Evolutionary conservation across 2,329 filamentous ascomycete species (phyloP), one percentile per base, ranked within the genome.

Genomic region (Dactylellina cionopaga): DNA sequence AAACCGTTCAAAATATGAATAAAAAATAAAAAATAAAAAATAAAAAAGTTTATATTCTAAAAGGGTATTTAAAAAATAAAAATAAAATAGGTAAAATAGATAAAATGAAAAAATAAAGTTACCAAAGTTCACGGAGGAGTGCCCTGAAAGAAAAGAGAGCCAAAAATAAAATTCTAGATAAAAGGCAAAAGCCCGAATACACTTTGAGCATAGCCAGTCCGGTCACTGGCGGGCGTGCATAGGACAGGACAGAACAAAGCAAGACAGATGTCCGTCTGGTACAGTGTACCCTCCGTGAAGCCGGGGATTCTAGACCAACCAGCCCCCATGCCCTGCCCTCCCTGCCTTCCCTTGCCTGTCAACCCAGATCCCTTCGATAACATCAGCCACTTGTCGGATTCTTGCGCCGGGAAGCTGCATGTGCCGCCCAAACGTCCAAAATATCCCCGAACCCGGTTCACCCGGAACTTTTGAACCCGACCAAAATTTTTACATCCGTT

Each of bases 211-310:
- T 37, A 55, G 22, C 51, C 35, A 55, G 51, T 41, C 51, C 51
- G 29, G 4, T 13, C 31, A n/a, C n/a, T n/a, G n/a, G n/a, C n/a
- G n/a, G n/a, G n/a, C n/a, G n/a, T n/a, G n/a, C n/a, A n/a, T n/a
- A n/a, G n/a, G n/a, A n/a, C n/a, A n/a, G n/a, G n/a, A n/a, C n/a
- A n/a, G n/a, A n/a, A n/a, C 4, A 22, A 37, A 37, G 47, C 29
- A 22, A 52, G 31, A 52, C 47, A 52, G 27, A 31, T 52, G 47
- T 25, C 47, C 41, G 41, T n/a, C 41, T 44, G 41, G 41, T n/a
- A n/a, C n/a, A n/a, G n/a, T n/a, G n/a, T n/a, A n/a, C n/a, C n/a
- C n/a, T n/a, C 41, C 17, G 5, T 44, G 41, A 44, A 44, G 41
- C 41, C 41, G 41, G 41, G 41, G 15, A 29, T 11, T 52, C 31